Evolutionary conservation across 2,329 filamentous ascomycete species (phyloP).

Genomic region (Stachybotrys elegans): DNA sequence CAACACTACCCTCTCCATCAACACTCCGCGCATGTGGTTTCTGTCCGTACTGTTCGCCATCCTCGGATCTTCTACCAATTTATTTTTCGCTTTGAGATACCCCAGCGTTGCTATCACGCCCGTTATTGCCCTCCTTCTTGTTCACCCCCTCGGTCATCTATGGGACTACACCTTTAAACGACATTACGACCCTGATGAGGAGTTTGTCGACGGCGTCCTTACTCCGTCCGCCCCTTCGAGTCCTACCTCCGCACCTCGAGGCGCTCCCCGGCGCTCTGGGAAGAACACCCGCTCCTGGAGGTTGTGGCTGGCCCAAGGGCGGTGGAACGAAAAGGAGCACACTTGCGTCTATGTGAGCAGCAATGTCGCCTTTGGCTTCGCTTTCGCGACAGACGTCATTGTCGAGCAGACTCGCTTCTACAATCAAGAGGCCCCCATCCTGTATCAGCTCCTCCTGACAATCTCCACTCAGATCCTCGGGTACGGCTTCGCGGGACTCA

Average conservation of each 20-base stretch:
- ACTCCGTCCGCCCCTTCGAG: no score
- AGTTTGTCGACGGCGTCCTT: slow-evolving; percentile 45
- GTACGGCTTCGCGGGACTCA: slow-evolving; percentile 80
- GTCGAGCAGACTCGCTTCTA: slow-evolving; percentile 89
- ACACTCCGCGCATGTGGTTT: slow-evolving; percentile 83
- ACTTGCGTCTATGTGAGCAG: slow-evolving; percentile 86
- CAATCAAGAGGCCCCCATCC: slow-evolving; percentile 69
- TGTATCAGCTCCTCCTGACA: slow-evolving; percentile 77
- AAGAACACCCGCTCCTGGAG: slow-evolving; percentile 42
- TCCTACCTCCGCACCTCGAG: no score
- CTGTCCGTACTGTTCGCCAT: slow-evolving; percentile 76
- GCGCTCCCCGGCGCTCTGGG: slow-evolving; percentile 14
- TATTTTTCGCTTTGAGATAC: slow-evolving; percentile 87
- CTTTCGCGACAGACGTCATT: slow-evolving; percentile 85
- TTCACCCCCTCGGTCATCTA: slow-evolving; percentile 74
- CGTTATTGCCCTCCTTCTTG: slow-evolving; percentile 79
- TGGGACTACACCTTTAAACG: slow-evolving; percentile 74
- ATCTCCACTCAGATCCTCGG: slow-evolving; percentile 83
- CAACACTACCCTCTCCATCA: slow-evolving; percentile 73
- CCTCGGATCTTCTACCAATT: slow-evolving; percentile 75
- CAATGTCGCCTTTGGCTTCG: slow-evolving; percentile 85
- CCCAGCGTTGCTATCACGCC: slow-evolving; percentile 86
- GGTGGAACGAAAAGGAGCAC: slow-evolving; percentile 86
- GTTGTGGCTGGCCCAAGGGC: slow-evolving; percentile 73
- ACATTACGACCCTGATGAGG: slow-evolving; percentile 42